Evolutionary conservation across 257 asterid genomes (phyloP).

Genomic region (Solanum chiquidenum): DNA sequence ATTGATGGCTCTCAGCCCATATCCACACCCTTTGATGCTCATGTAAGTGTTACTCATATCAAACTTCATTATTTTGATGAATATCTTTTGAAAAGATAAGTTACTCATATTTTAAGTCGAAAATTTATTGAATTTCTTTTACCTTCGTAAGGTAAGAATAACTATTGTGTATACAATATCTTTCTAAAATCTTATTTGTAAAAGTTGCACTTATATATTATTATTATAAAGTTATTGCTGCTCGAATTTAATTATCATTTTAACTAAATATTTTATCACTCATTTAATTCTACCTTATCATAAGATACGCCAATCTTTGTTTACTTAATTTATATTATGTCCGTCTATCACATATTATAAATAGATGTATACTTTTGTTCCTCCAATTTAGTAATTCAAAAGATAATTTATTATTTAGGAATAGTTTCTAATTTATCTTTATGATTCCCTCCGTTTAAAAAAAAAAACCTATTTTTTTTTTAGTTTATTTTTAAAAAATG

Average conservation of each 20-base stretch:
- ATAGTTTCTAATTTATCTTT: background rate
- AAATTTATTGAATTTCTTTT: too few relatives aligned
- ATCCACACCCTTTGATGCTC: background rate
- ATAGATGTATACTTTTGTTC: background rate
- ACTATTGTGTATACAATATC: background rate
- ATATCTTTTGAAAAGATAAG: background rate
- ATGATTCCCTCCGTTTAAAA: too few relatives aligned
- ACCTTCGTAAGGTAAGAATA: background rate
- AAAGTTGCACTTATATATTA: too few relatives aligned
- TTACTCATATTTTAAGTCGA: background rate
- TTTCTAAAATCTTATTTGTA: background rate
- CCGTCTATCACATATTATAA: background rate
- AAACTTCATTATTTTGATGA: background rate
- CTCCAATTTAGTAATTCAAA: background rate
- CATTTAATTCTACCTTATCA: background rate
- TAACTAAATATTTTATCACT: background rate
- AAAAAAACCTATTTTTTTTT: too few relatives aligned
- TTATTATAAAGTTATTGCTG: background rate
- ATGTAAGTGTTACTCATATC: background rate
- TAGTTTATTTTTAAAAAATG: too few relatives aligned
- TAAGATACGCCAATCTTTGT: background rate
- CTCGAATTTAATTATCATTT: background rate
- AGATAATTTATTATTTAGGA: background rate
- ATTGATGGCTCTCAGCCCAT: background rate
- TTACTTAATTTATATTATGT: background rate